Base-by-base conservation (phyloP, 331 rosid genomes). In the Phaseolus coccineus region DNA sequence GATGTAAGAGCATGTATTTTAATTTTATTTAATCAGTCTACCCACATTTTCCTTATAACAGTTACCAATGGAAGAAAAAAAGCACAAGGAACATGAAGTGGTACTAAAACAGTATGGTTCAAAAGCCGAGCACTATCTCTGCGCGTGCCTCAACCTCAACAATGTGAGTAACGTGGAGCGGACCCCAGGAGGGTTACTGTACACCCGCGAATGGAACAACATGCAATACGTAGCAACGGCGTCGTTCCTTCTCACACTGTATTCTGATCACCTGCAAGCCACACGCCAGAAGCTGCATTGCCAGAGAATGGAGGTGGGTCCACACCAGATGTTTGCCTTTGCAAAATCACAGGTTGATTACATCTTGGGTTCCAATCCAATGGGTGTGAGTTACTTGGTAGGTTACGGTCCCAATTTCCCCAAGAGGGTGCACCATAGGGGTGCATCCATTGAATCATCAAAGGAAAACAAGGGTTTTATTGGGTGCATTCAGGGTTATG, bases 151-250 rank as follows among this genome's bases (percentile, higher is more conserved):
- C 0, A 67, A 82, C 72, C 93, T 93, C 4, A 75, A 83, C 92
- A 90, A 84, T 30, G 25, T 0, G 2, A 76, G 77, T 24, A 93
- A 90, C 67, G 88, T 91, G 84, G 83, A 71, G 7, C 93, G 87
- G 86, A 91, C 98, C 79, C 95, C 96, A 35, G 97, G 83, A 0
- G 98, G 98, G n/a, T 76, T 93, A 82, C 73, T 93, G 37, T 93
- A 84, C 66, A 59, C 76, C 80, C 96, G 97, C 67, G 84, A 85
- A 64, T 93, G 97, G 97, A 93, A 93, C 86, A 93, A 91, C 87
- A 87, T 93, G 86, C 97, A 91, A 6, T 93, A 93, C 35, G 94
- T 81, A 0, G 90, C 93, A 40, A 88, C 78, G 37, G 90, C 97
- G 6, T 76, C 97, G 8, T 93, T 91, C 76, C 90, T 93, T 4